phyloP scores from a whole-genome alignment of 116 monocot species.

The Cymodocea nodosa region DNA sequence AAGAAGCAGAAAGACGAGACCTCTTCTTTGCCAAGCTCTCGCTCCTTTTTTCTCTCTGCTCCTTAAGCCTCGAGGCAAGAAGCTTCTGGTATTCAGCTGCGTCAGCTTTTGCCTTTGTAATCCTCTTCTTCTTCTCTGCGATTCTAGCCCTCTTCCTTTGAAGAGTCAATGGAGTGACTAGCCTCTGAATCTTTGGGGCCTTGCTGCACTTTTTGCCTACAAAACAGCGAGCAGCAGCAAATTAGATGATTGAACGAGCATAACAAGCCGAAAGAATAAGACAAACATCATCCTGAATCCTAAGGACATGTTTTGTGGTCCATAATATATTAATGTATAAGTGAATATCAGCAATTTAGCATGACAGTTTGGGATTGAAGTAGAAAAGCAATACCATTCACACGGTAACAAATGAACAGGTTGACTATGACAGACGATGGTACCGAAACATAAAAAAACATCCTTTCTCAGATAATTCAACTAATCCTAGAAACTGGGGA shows the following conservation, averaged over 20 bases:
- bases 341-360: no score
- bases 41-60: conserved; percentile 59
- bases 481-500: background rate
- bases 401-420: background rate
- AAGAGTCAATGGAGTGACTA: conserved; percentile 36
- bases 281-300: no score
- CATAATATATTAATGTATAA: no score
- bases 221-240: background rate
- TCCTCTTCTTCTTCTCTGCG: conserved; percentile 64
- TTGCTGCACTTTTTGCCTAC: conserved; percentile 59
- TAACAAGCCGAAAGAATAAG: no score
- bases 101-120: conserved; percentile 60
- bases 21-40: conserved; percentile 72
- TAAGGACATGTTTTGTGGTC: no score
- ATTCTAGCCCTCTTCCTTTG: conserved; percentile 61
- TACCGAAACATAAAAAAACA: background rate
- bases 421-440: background rate
- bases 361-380: no score
- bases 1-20: conserved; percentile 47
- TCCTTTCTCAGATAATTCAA: background rate
- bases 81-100: conserved; percentile 82
- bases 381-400: background rate
- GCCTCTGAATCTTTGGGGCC: conserved; percentile 72
- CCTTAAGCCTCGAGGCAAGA: conserved; percentile 66
- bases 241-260: no score